These are phyloP conservation scores for Panicum virgatum DNA, from an alignment of 202 grass and related monocot genomes.

Conservation along the genomic window DNA sequence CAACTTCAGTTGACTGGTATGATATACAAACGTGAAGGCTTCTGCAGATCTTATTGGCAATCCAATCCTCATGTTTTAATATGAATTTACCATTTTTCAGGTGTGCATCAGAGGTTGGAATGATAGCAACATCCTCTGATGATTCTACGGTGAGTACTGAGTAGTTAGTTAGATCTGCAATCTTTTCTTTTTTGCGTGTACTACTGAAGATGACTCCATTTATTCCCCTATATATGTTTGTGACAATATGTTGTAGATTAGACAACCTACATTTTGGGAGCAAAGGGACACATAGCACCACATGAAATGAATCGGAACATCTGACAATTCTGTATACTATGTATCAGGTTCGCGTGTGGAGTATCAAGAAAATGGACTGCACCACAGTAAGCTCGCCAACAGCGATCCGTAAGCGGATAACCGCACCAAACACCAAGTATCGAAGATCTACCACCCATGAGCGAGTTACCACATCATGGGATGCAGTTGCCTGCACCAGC, in stretches of 20 bases:
- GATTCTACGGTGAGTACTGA: constrained; percentile 74
- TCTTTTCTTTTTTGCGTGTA: not conserved
- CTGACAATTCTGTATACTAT: constrained; percentile 22
- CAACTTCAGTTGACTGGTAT: constrained; percentile 89
- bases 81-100: constrained; percentile 47
- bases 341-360: constrained; percentile 82
- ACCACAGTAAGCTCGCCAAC: constrained; percentile 58
- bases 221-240: not conserved
- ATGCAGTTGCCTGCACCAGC: constrained; percentile 28
- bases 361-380: constrained; percentile 57
- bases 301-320: constrained; percentile 8
- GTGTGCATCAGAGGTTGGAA: constrained; percentile 81
- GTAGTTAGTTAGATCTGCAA: constrained; percentile 16
- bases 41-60: not conserved
- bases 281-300: not conserved
- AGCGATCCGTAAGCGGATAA: constrained; percentile 75
- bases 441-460: constrained; percentile 46
- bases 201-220: not conserved
- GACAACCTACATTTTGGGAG: constrained; percentile 20
- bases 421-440: constrained; percentile 49
- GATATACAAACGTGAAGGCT: not conserved
- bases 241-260: not conserved
- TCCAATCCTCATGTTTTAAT: constrained; percentile 28
- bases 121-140: constrained; percentile 84
- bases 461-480: constrained; percentile 38